Evolutionary conservation across 2,329 filamentous ascomycete genomes (phyloP), one percentile per base, ranked within the genome.

Genomic region (Aspergillus persii): DNA sequence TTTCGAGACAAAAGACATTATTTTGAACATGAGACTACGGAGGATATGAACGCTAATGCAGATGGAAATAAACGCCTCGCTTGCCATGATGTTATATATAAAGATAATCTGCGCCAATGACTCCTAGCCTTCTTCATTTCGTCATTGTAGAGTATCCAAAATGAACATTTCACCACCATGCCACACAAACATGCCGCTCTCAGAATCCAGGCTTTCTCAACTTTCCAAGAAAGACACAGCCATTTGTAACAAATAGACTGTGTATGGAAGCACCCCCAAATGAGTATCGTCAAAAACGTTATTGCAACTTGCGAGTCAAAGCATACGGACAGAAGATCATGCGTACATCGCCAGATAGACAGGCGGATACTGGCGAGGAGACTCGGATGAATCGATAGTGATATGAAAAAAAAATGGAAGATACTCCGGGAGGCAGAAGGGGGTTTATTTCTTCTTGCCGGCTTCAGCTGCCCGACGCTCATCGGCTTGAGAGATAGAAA

Each of bases 391-490:
- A 15, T 41, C 15, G 36, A 15, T 41, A 12, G 30, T 31, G 30
- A 31, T 31, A 8, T 23, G 18, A 23, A 23, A 23, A 23, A 23
- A 23, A 23, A 23, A 23, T 23, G 18, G 18, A 23, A 2, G 18
- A 23, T 23, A 23, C 18, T 23, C 18, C 18, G 18, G 18, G 18
- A 46, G 3, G 18, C 27, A 39, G 30, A 27, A 50, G 26, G 49
- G 36, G 8, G 31, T 48, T 72, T 57, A 76, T 68, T 78, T 74
- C 64, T 76, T 78, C 66, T 72, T 73, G 8, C 60, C 63, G 5
- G 63, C 72, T 56, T 74, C 74, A 48, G 72, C 73, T 36, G 75
- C 69, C 60, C 74, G 78, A 60, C 74, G 76, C 56, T 78, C 78
- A 58, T 79, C 74, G 59, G 79, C 79, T 77, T 51, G 65, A 50